phyloP scores from a whole-genome alignment of 495 filamentous ascomycete species.

The Pyronema domesticum region DNA sequence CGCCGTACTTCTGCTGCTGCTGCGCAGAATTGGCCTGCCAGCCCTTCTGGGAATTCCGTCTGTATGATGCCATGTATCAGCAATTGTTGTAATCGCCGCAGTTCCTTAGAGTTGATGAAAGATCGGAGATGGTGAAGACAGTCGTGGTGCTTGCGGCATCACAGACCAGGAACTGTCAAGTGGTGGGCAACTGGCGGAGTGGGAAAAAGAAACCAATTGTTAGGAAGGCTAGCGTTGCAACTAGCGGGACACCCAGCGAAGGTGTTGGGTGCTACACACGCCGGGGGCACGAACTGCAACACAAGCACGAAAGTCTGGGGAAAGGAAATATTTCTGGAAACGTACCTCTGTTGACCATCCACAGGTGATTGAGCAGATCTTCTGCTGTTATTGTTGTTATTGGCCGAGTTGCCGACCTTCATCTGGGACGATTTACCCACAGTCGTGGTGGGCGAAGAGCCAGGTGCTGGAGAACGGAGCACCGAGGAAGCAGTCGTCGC shows the following conservation, averaged over 20 bases:
- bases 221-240: not conserved
- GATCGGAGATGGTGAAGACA: not conserved
- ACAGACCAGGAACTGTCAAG: not conserved
- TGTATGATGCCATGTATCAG: constrained; percentile 4
- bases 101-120: not conserved
- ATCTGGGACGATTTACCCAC: constrained; percentile 18
- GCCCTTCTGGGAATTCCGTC: constrained; percentile 19
- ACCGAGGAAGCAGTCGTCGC: constrained; percentile 22
- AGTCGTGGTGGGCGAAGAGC: constrained; percentile 6
- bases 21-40: constrained; percentile 19
- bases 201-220: constrained; percentile 3
- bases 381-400: constrained; percentile 18
- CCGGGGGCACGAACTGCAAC: not conserved
- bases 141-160: not conserved
- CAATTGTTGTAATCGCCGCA: constrained; percentile 4
- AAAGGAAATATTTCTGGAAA: not conserved
- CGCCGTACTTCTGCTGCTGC: constrained; percentile 19
- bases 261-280: not conserved
- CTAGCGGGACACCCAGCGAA: not conserved
- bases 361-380: constrained; percentile 21
- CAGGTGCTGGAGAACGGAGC: constrained; percentile 15
- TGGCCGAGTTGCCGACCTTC: constrained; percentile 14
- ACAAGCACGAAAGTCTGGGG: not conserved
- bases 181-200: not conserved
- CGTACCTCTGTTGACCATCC: constrained; percentile 21